phyloP scores from a whole-genome alignment of 305 asterid genomes.

The Fraxinus velutina region DNA sequence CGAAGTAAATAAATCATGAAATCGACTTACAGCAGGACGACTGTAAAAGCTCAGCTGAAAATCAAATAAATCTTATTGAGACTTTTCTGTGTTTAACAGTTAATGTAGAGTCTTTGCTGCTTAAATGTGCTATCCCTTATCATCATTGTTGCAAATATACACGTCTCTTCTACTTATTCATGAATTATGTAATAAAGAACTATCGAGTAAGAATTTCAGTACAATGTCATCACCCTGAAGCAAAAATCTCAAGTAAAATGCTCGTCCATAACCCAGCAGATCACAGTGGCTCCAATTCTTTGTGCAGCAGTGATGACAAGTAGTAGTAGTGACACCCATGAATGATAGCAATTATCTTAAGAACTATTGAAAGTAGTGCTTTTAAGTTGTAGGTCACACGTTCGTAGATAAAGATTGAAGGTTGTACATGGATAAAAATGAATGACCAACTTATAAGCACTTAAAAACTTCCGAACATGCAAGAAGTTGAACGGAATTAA shows the following conservation, averaged over 20 bases:
- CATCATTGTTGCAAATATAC: background rate
- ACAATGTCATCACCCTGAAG: background rate
- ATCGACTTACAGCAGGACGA: background rate
- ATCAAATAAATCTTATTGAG: background rate
- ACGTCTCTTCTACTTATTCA: background rate
- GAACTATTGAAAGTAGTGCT: background rate
- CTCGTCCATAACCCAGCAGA: background rate
- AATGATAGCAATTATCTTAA: background rate
- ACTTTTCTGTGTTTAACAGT: background rate
- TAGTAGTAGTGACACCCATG: background rate
- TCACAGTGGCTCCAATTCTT: background rate
- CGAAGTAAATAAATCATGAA: background rate
- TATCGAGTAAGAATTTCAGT: background rate
- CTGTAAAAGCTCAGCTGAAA: background rate
- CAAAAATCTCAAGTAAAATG: background rate
- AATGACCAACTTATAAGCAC: background rate
- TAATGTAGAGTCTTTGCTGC: background rate
- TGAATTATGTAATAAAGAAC: background rate
- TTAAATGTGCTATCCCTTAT: background rate
- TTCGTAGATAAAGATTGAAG: background rate
- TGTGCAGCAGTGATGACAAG: background rate
- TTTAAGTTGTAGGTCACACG: background rate
- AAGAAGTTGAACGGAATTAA: background rate
- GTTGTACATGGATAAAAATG: background rate
- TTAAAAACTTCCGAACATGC: background rate